A percentile compares a stretch with the other conserved stretches of the same genome.
Conservation (phyloP, 2,329 filamentous ascomycete species). For the Sarocladiaceae sp. region DNA sequence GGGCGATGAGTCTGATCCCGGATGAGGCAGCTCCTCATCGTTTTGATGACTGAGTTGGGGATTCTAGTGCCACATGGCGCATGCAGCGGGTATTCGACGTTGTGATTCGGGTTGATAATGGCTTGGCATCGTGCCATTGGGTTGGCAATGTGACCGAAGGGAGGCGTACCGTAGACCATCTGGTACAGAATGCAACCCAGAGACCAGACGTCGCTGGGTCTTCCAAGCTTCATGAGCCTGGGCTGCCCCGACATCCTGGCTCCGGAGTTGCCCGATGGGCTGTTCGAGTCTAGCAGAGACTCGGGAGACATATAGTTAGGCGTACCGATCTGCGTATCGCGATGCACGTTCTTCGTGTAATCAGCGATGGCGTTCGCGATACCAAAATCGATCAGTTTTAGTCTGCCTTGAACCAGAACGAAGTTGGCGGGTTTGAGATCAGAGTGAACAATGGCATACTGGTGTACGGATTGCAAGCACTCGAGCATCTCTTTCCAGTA, state of each 20-base stretch:
- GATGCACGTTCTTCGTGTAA: slow-evolving; percentile 94
- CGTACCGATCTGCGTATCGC: slow-evolving; percentile 90
- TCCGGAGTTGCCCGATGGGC: slow-evolving; percentile 37
- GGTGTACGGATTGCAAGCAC: slow-evolving; percentile 84
- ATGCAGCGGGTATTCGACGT: slow-evolving; percentile 63
- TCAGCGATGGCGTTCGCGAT: slow-evolving; percentile 98
- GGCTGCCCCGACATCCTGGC: slow-evolving; percentile 33
- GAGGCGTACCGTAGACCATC: slow-evolving; percentile 95
- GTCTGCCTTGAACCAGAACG: slow-evolving; percentile 77
- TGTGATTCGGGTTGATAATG: slow-evolving; percentile 72
- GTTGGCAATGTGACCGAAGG: slow-evolving; percentile 87
- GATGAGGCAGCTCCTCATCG: slow-evolving; percentile 56
- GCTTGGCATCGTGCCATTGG: slow-evolving; percentile 81
- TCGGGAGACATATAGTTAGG: slow-evolving; percentile 99
- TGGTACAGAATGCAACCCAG: slow-evolving; percentile 95
- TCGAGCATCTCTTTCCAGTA: slow-evolving; percentile 99
- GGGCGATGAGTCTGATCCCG: slow-evolving; percentile 57
- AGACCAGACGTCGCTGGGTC: slow-evolving; percentile 93
- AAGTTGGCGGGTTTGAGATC: slow-evolving; percentile 98
- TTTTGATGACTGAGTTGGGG: slow-evolving; percentile 52
- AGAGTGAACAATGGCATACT: slow-evolving; percentile 88
- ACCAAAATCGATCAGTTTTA: slow-evolving; percentile 97
- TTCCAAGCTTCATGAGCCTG: slow-evolving; percentile 91
- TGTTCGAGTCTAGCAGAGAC: slow-evolving; percentile 82
- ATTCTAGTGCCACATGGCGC: slow-evolving; percentile 61